phyloP scores from a whole-genome alignment of 2,329 filamentous ascomycete species.

The Xylaria arbuscula region DNA sequence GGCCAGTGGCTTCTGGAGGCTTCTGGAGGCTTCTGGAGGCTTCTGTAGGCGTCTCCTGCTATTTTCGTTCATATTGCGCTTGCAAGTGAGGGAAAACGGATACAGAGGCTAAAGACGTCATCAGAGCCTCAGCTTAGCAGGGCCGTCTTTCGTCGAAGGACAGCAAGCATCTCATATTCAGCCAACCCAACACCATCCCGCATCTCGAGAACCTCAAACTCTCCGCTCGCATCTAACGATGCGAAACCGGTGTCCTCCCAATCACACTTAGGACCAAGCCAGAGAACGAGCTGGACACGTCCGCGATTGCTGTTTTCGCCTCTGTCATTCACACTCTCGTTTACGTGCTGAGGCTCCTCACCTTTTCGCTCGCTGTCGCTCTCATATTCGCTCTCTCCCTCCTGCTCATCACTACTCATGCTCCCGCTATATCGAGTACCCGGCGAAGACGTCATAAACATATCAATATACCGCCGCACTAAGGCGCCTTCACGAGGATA shows the following conservation, averaged over 20 bases:
- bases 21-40: too few species aligned
- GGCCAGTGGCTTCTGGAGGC: too few species aligned
- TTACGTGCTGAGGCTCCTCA: background rate
- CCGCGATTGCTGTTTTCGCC: background rate
- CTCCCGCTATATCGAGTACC: background rate
- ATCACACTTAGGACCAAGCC: conserved; percentile 39
- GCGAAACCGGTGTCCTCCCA: conserved; percentile 34
- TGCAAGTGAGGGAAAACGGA: background rate
- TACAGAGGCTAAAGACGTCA: background rate
- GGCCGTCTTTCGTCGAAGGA: conserved; percentile 18
- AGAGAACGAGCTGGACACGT: conserved; percentile 25
- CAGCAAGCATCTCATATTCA: conserved; percentile 38
- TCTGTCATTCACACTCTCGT: background rate
- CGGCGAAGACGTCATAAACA: conserved; percentile 14
- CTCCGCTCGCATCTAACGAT: background rate
- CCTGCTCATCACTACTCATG: too few species aligned
- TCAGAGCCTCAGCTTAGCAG: background rate
- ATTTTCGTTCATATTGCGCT: too few species aligned
- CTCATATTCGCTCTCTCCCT: background rate
- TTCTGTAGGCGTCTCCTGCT: too few species aligned
- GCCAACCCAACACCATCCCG: conserved; percentile 21
- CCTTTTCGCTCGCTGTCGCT: background rate
- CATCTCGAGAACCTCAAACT: conserved; percentile 31
- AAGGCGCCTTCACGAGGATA: conserved; percentile 51
- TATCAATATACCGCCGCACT: conserved; percentile 46